Base-by-base conservation (phyloP, 176 grass and related monocot species). In the Phoenix roebelenii region DNA sequence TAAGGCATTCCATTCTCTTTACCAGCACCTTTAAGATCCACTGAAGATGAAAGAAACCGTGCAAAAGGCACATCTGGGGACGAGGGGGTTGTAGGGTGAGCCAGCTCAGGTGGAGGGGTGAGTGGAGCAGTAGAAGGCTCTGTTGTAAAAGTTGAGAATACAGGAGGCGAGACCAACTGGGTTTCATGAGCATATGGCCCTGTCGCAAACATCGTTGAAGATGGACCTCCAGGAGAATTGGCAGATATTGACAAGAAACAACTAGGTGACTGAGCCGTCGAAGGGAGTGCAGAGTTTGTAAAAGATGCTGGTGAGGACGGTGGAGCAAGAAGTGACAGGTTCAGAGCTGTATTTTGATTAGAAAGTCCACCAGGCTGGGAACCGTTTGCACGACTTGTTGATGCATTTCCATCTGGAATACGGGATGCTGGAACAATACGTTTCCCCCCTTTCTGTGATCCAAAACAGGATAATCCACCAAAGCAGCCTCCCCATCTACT, bases 11-110 rank as follows among this genome's bases (percentile, higher is more conserved):
- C 51, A 55, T 67, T 67, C 25, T 67, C 65, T 67, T 67, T 67
- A 7, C 23, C 51, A 16, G 65, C 23, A 54, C n/a, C 32, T 67
- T 55, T 67, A 67, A 67, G 22, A 55, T 55, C n/a, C 50, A 67
- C 51, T 15, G 65, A 32, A 22, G 65, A 67, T 32, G 52, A 67
- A 6, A 67, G 65, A 67, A 67, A 67, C 24, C 65, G 24, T 35
- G 65, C 65, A 67, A 67, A 67, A 55, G 65, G 65, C 24, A 67
- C 65, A 67, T 67, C 65, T 22, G 65, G 65, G 25, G 65, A 67
- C 55, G 65, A 55, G 1, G 65, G 65, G 55, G 65, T 67, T 67
- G 65, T 67, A 67, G 32, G 65, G 50, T 67, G 65, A 22, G 65
- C 65, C 15, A 55, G 65, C 26, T 67, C 65, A 16, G 65, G 65